Evolutionary conservation across 768 basidiomycete species (phyloP), one percentile per base, ranked within the genome.

Genomic region (Lactarius akahatsu): DNA sequence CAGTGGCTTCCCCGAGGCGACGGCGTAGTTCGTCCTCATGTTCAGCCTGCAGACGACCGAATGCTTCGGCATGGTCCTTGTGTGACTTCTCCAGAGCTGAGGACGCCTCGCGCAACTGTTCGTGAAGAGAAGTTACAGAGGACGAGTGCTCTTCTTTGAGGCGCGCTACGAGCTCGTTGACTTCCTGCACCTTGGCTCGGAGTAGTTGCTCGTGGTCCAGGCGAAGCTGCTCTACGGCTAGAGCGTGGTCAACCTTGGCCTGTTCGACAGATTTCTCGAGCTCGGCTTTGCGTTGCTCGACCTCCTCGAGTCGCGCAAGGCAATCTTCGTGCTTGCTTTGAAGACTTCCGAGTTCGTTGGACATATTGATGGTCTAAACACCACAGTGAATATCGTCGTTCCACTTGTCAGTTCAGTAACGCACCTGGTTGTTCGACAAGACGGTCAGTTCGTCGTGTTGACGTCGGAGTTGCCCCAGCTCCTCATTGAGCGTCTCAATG

Each of bases 351-450:
- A 96, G 83, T 72, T 94, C 95, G 64, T 82, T 87, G 10, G 93
- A 92, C 88, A 96, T 92, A 73, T 96, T 96, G 61, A 88, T 74
- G 13, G 90, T 82, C 92, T 94, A 65, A 47, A 26, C 15, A 50
- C 15, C 56, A 56, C 54, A 64, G 32, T 70, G 18, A 61, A 61
- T 34, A 63, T 16, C 13, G 56, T 4, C 62, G 63, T 59, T 26
- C 45, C 5, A n/a, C 40, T n/a, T 32, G 30, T n/a, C 5, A 2
- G 56, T 23, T 34, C 43, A 40, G 58, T 23, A 5, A 74, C 78
- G 58, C 71, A 93, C 93, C 83, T 96, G 94, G 73, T 96, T 90
- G 63, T 90, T 83, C 16, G 92, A 92, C 52, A 96, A 82, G 8
- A 88, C 84, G 8, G 84, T 87, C 23, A 98, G 80, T 60, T 90